A percentile compares a stretch with the other conserved stretches of the same genome.
These are phyloP conservation scores for Clonostachys sp. DNA, from an alignment of 2,329 filamentous ascomycete species.

Conservation along the genomic window DNA sequence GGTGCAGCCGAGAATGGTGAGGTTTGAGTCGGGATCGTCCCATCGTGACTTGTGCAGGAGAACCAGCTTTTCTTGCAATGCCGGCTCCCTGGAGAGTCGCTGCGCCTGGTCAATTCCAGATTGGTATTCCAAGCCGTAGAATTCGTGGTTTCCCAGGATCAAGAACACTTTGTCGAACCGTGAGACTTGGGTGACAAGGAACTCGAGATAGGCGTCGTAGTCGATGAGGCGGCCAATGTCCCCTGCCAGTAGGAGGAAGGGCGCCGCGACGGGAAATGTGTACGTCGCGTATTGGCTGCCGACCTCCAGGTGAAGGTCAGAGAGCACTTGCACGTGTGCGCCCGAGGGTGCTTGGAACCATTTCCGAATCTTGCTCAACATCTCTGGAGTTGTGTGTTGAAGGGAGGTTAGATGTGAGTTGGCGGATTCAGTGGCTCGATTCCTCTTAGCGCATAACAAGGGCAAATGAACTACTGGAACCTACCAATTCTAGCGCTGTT, in stretches of 20 bases:
- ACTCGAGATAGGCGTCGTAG: conserved; percentile 35
- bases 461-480: too few relatives aligned
- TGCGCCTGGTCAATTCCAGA: conserved; percentile 28
- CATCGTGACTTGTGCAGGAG: conserved; percentile 31
- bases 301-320: conserved; percentile 45
- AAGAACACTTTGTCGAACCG: conserved; percentile 39
- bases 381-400: too few relatives aligned
- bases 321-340: conserved; percentile 26
- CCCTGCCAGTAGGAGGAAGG: conserved; percentile 40
- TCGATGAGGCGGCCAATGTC: conserved; percentile 45
- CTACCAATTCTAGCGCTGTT: too few relatives aligned
- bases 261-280: conserved; percentile 29
- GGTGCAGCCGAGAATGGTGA: conserved; percentile 54
- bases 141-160: conserved; percentile 50
- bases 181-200: conserved; percentile 34
- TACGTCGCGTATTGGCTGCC: conserved; percentile 35
- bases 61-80: conserved; percentile 27
- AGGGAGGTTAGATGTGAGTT: too few relatives aligned
- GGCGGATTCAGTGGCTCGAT: too few relatives aligned
- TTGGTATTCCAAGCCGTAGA: conserved; percentile 36
- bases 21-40: conserved; percentile 12
- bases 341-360: too few relatives aligned
- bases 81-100: conserved; percentile 28
- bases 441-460: too few relatives aligned
- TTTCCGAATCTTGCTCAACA: too few relatives aligned